Evolutionary conservation across 108 stramenopile species (phyloP), one percentile per base, ranked within the genome.

Genomic region (Stephanodiscus triporus): DNA sequence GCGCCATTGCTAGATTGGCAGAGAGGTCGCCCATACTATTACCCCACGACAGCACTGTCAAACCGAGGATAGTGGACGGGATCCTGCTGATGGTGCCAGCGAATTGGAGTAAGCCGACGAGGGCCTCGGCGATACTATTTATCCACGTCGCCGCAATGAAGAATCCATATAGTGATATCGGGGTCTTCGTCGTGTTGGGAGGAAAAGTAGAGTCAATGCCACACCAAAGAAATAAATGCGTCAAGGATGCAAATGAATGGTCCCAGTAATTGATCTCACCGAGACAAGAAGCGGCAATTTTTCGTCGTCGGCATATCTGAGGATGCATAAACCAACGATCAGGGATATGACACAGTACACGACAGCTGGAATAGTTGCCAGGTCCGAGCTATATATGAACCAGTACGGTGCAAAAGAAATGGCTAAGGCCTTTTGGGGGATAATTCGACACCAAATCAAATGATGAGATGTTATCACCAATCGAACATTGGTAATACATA

Each of bases 21-120:
- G 72, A 70, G n/a, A 91, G 27, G 64, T 94, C 93, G 13, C 91
- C 91, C 24, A 82, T 54, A 1, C 75, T 77, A 73, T 92, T 94
- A 9, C 91, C 93, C 91, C 91, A 90, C 14, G 93, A 91, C 0
- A 94, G 70, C 5, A 92, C 72, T 4, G 91, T 94, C 43, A 94
- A 45, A 2, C 89, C 93, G 7, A 94, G 63, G 32, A 94, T 69
- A 17, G 72, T 54, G 23, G 76, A 47, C 0, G 89, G 87, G 9
- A 92, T 75, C 36, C 63, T 57, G 47, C 70, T 43, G 0, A 86
- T 56, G 7, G 70, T 66, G 17, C 91, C 92, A 24, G 90, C 66
- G 56, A 82, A 76, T 9, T 76, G 68, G n/a, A 92, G 84, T 48
- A 88, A 38, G 1, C 50, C 50, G 20, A 92, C 91, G 3, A 91